Conservation (phyloP, 768 basidiomycete genomes). For the Rhodotorula kratochvilovae region DNA sequence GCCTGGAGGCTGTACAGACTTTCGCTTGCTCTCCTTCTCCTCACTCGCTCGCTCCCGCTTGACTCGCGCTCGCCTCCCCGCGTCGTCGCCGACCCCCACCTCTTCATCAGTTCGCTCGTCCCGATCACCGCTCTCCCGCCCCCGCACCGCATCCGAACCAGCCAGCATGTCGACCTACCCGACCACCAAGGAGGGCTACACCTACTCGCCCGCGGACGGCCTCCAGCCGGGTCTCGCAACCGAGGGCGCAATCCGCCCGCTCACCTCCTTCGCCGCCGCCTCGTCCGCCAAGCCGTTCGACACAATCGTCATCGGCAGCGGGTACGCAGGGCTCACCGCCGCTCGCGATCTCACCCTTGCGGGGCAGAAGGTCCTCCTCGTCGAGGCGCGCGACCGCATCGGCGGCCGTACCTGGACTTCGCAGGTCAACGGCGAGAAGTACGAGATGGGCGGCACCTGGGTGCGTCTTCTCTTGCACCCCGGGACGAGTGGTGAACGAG, state of each 20-base stretch:
- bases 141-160: too few species aligned
- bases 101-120: too few species aligned
- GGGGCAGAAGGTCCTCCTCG: slow-evolving; percentile 3
- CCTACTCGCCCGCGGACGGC: neutral
- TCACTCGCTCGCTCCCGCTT: too few species aligned
- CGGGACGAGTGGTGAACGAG: too few species aligned
- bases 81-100: too few species aligned
- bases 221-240: neutral
- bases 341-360: slow-evolving; percentile 6
- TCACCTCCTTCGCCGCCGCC: neutral
- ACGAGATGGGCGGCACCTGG: slow-evolving; percentile 15
- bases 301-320: slow-evolving; percentile 13
- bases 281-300: neutral
- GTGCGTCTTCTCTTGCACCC: neutral
- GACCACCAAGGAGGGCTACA: neutral
- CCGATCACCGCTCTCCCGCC: too few species aligned
- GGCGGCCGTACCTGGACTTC: slow-evolving; percentile 17
- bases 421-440: slow-evolving; percentile 6
- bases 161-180: neutral
- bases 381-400: slow-evolving; percentile 20
- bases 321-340: slow-evolving; percentile 8
- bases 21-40: too few species aligned
- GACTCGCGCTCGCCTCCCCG: neutral
- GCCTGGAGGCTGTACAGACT: too few species aligned
- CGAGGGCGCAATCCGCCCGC: slow-evolving; percentile 3